Base-by-base conservation (phyloP, 495 filamentous ascomycete genomes). In the Hypoxylon fuscum region DNA sequence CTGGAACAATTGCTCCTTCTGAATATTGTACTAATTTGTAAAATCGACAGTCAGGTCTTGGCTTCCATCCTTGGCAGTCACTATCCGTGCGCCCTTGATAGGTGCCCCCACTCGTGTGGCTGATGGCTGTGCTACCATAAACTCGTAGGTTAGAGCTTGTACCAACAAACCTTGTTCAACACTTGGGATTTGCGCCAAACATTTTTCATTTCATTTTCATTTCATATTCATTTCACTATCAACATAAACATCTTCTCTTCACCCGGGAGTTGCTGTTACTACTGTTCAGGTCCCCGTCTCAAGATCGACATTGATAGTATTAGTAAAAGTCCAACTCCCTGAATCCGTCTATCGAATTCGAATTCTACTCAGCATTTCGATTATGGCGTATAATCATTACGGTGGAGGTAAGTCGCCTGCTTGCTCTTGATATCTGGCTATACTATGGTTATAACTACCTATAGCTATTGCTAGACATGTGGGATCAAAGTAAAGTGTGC, bases 301-400 rank as follows among this genome's bases (percentile, higher is more conserved):
- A 27, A 27, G 4, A 27, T 49, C 23, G 17, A 46, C 22, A 11
- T 9, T 23, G 14, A 64, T 35, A 46, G 18, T 21, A 10, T 53
- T 17, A 12, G 35, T 14, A 1, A 29, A 23, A 9, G 14, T 23
- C 23, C n/a, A 40, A n/a, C 12, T 43, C 25, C 25, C 3, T 21
- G 10, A 15, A 10, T 22, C 32, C 29, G 23, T 29, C 37, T 18
- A 15, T 49, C 17, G 5, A 11, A 35, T 38, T 40, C 23, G 20
- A 43, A 18, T 57, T 35, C 17, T 55, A 50, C 29, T 37, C 27
- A 40, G 47, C 42, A 41, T 23, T 35, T 22, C 53, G 67, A 69
- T 48, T 68, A 83, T 77, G 73, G 88, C 92, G 76, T 94, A 92
- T 75, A 91, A 93, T 76, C 87, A 85, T 27, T 94, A 93, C 70